Conservation (phyloP, 257 asterid species). For the Ilex asprella region DNA sequence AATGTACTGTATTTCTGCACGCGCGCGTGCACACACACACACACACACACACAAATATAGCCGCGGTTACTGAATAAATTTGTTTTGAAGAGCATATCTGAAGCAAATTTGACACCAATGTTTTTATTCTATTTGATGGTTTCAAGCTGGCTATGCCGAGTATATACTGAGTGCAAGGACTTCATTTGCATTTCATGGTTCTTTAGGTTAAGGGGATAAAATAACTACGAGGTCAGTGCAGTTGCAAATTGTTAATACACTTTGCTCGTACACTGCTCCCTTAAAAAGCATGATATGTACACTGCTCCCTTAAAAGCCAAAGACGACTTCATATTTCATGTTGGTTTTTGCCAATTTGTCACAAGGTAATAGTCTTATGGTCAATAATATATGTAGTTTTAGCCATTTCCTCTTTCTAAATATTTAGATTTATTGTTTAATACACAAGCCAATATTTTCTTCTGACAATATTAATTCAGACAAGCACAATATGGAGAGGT, state of each 20-base stretch:
- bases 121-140: no score
- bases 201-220: conserved; percentile 26
- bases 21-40: no score
- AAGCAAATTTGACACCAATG: no score
- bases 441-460: conserved; percentile 76
- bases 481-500: conserved; percentile 96
- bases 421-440: conserved; percentile 11
- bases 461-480: conserved; percentile 68
- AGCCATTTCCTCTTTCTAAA: neutral
- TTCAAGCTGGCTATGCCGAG: neutral
- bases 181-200: conserved; percentile 12
- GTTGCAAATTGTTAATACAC: conserved; percentile 54
- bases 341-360: conserved; percentile 86
- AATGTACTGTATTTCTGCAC: no score
- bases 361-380: conserved; percentile 39
- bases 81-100: no score
- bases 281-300: conserved; percentile 67
- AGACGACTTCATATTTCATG: conserved; percentile 87
- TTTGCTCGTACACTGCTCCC: conserved; percentile 11
- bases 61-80: no score
- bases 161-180: neutral
- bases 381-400: conserved; percentile 4
- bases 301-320: conserved; percentile 85
- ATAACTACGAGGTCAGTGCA: conserved; percentile 20
- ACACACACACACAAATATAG: no score